Percentiles rank a stretch among this genome's conserved stretches.
These are phyloP conservation scores for Heterobasidion annosum DNA, from an alignment of 1,284 basidiomycete genomes.

Conservation along the genomic window DNA sequence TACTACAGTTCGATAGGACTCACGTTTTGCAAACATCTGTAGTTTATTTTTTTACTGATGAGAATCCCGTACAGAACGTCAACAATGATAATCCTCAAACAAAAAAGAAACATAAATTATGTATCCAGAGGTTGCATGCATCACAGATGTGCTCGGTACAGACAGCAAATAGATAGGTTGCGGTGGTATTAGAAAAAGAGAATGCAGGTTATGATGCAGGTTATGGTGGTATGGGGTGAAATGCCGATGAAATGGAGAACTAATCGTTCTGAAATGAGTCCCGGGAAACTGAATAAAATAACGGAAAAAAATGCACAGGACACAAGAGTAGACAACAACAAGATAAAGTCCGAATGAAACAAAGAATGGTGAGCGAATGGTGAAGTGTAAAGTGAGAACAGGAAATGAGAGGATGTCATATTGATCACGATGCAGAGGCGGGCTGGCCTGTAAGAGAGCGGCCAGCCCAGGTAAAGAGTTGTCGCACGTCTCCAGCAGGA, in stretches of 20 bases:
- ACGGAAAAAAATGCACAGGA: constrained; percentile 13
- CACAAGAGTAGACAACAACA: constrained; percentile 13
- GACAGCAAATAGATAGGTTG: constrained; percentile 2
- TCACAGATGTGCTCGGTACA: constrained; percentile 4
- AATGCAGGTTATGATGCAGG: constrained; percentile 5
- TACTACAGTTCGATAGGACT: too few relatives aligned
- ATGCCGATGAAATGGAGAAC: constrained; percentile 9
- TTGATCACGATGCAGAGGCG: constrained; percentile 12
- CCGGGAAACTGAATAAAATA: constrained; percentile 8
- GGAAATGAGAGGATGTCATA: not conserved
- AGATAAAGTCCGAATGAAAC: constrained; percentile 4
- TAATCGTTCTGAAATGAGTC: constrained; percentile 4
- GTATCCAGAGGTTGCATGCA: constrained; percentile 3
- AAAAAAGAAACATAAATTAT: not conserved
- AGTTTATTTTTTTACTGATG: too few relatives aligned
- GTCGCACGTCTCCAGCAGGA: constrained; percentile 58
- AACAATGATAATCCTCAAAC: not conserved
- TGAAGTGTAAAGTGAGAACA: constrained; percentile 7
- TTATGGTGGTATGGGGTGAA: constrained; percentile 5
- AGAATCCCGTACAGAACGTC: too few relatives aligned
- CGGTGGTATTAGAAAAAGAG: constrained; percentile 4
- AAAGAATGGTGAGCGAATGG: constrained; percentile 9
- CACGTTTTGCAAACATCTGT: too few relatives aligned
- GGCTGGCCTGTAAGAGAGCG: constrained; percentile 33
- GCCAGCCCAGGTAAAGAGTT: constrained; percentile 70